Evolutionary conservation across 345 rosid species (phyloP), one percentile per base, ranked within the genome.

Genomic region (Dovyalis caffra): DNA sequence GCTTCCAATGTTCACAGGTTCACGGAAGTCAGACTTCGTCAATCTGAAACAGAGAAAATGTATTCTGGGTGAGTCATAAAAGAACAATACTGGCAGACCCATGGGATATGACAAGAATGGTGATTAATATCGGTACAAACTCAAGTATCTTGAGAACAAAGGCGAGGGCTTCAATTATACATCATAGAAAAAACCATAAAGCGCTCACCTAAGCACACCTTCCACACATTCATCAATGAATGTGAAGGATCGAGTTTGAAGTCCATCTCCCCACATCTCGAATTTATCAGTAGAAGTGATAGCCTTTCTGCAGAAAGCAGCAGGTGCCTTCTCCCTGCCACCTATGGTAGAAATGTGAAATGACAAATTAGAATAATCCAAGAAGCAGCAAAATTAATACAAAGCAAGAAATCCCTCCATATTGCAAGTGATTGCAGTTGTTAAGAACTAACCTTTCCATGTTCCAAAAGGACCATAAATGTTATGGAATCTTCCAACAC

Each of bases 251-350:
- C 98, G 93, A 64, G 98, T 96, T 43, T 93, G 99, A 74, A 87
- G 88, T 67, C 99, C 99, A 66, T 96, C 99, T 77, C 99, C 99
- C 99, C 99, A 96, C 97, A 96, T 93, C 95, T 93, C 99, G 40
- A 96, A 96, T 86, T 85, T 93, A 78, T 91, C 97, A 0, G 78
- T 80, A 26, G 99, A 84, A 20, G 98, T 96, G n/a, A 88, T 65
- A 58, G 95, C 80, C 87, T 96, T 96, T 77, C 99, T 84, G 86
- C 99, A 96, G 78, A 96, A 93, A 58, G 99, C 99, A 86, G 99
- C 99, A 20, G 99, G 98, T 72, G 99, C 99, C 87, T 93, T 96
- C 84, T 93, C 98, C 86, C 99, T 86, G 47, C 99, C 99, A 88
- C 99, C 99, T 96, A 62, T 20, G 18, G 35, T 25, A 78, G 23